Evolutionary conservation across 345 rosid genomes (phyloP), one percentile per base, ranked within the genome.

Genomic region (Carallia brachiata): DNA sequence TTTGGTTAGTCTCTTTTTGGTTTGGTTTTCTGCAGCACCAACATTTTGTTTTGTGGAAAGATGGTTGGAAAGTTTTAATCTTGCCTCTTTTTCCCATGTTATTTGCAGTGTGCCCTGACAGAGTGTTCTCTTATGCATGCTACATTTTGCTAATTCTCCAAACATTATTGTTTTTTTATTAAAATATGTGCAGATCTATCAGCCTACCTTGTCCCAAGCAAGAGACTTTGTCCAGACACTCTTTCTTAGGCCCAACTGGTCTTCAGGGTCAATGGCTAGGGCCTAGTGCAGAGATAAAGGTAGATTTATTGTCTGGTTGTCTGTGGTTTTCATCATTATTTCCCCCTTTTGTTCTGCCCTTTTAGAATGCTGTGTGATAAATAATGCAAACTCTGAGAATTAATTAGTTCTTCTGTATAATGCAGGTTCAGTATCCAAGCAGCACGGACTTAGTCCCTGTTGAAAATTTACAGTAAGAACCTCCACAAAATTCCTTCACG

Each of bases 201-300:
- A 82, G 81, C 73, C 68, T 84, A 52, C 91, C 90, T 59, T 40
- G 39, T 32, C 77, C 77, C 7, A 92, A 89, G 74, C 80, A 90
- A 82, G 99, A 90, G 76, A 95, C 99, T 48, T 80, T 95, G 72
- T 92, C 97, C 52, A 92, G 98, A 74, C 99, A 95, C 86, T 89
- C 97, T 65, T 76, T 95, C 71, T 77, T 92, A 52, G 97, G 98
- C 52, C 97, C 98, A 70, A 85, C 81, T 74, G 97, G 99, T 86
- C 90, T 95, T 78, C 82, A 52, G 44, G 87, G 91, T n/a, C 92
- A 92, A 68, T 88, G 97, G 98, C 84, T 58, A 78, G 97, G 89
- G 62, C 98, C 99, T 73, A 88, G 78, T 69, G 48, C 87, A 5
- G 87, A 73, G 79, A 84, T 81, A 70, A 95, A 92, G 96, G 99